Evolutionary conservation across 2,329 filamentous ascomycete genomes (phyloP).

Genomic region (Penicillium corylophilum): DNA sequence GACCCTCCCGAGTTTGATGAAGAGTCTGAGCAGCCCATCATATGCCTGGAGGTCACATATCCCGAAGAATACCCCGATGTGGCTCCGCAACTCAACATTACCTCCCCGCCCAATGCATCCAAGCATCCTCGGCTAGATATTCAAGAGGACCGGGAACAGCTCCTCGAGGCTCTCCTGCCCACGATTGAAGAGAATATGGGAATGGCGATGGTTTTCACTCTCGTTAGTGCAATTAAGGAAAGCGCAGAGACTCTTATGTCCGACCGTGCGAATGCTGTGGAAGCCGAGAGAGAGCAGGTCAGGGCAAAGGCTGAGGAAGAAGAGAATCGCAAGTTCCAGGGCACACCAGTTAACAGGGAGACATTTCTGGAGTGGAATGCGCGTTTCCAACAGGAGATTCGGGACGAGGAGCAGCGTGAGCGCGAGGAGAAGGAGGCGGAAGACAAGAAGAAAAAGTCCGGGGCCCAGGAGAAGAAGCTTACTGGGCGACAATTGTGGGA

Average conservation of each 20-base stretch:
- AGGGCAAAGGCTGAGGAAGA: slow-evolving; percentile 70
- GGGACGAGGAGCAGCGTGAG: slow-evolving; percentile 64
- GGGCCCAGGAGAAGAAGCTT: slow-evolving; percentile 62
- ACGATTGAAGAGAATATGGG: slow-evolving; percentile 90
- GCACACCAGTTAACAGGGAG: slow-evolving; percentile 82
- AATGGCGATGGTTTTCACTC: slow-evolving; percentile 95
- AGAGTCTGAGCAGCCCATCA: slow-evolving; percentile 61
- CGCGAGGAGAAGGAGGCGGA: slow-evolving; percentile 72
- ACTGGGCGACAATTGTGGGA: slow-evolving; percentile 79
- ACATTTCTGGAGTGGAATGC: slow-evolving; percentile 81
- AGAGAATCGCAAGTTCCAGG: slow-evolving; percentile 96
- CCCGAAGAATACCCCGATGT: slow-evolving; percentile 89
- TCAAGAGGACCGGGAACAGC: slow-evolving; percentile 70
- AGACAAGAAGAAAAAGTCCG: slow-evolving; percentile 76
- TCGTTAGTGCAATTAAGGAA: slow-evolving; percentile 86
- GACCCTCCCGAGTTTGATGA: slow-evolving; percentile 70
- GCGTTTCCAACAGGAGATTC: slow-evolving; percentile 75
- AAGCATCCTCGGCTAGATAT: slow-evolving; percentile 75
- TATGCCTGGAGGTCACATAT: slow-evolving; percentile 83
- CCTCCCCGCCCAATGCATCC: slow-evolving; percentile 66
- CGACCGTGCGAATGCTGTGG: slow-evolving; percentile 66
- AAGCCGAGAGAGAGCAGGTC: slow-evolving; percentile 54
- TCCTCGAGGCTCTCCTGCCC: slow-evolving; percentile 69
- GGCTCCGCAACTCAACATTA: slow-evolving; percentile 77
- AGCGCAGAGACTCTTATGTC: slow-evolving; percentile 80